Evolutionary conservation across 768 basidiomycete species (phyloP), one percentile per base, ranked within the genome.

Genomic region (Porpolomopsis calyptriformis): DNA sequence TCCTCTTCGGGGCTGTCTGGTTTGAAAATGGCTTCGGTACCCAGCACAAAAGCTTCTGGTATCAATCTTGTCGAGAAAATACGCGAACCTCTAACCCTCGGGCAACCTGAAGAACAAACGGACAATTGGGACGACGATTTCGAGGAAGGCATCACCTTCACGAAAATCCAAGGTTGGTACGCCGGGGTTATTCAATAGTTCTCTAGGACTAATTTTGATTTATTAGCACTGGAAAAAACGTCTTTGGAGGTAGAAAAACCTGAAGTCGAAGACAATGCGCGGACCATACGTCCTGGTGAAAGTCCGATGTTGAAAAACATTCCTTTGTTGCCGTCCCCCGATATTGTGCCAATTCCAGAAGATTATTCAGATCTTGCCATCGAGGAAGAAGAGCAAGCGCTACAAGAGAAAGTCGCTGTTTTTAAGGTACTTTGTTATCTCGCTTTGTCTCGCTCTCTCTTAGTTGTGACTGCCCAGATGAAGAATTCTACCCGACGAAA

Each of bases 121-220:
- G 92, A 96, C 59, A 94, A 92, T 52, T 99, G 96, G 96, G 96
- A 99, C 57, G 89, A 92, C 52, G 96, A 99, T 58, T 99, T 99
- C 53, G 90, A 92, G 59, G 90, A 89, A 53, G 90, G 85, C 1
- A 91, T 92, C 26, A 90, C 89, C 0, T 77, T 88, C 44, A 78
- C 82, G 6, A 94, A 92, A 62, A 61, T 93, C 24, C 85, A 84
- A 67, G 81, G 74, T 74, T 27, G 16, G 58, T 52, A 2, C 6
- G 5, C 48, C 1, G 7, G 10, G 38, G 12, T 20, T 22, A 12
- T 43, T 12, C 24, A 5, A 9, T 16, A 16, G 18, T 18, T 11
- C 5, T 14, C 20, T 24, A 18, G 54, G 46, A 4, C 26, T 33
- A 19, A 46, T 24, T 39, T 36, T 49, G 1, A 43, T 29, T 14